phyloP scores from a whole-genome alignment of 495 filamentous ascomycete species.

The Hypoxylon lienhwacheense region DNA sequence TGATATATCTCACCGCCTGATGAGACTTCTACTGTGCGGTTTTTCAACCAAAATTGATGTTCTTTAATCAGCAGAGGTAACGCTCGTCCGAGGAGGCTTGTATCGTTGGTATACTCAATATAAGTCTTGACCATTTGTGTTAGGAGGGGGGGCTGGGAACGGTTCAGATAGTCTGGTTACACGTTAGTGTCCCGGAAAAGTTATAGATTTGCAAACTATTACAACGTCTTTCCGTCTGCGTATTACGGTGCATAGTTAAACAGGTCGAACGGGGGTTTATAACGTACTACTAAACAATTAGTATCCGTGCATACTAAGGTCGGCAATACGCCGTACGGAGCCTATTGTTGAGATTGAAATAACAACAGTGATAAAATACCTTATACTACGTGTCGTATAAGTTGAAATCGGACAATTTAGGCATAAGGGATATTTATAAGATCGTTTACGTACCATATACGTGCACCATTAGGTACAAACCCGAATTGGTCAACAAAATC shows the following conservation, averaged over 20 bases:
- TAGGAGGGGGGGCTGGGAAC: slow-evolving; percentile 54
- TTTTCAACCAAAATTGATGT: slow-evolving; percentile 50
- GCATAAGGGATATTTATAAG: too few relatives aligned
- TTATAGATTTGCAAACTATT: background rate
- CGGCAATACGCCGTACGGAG: too few relatives aligned
- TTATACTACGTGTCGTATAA: too few relatives aligned
- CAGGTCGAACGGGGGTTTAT: background rate
- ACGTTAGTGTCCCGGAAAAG: background rate
- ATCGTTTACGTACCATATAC: slow-evolving; percentile 42
- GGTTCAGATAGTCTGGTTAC: slow-evolving; percentile 48
- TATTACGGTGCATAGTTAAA: too few relatives aligned
- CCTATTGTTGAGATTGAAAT: too few relatives aligned
- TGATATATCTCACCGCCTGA: slow-evolving; percentile 41
- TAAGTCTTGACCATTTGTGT: slow-evolving; percentile 53
- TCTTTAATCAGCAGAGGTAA: slow-evolving; percentile 53
- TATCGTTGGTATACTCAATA: slow-evolving; percentile 54
- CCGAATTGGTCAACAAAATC: slow-evolving; percentile 54
- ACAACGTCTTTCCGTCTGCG: background rate
- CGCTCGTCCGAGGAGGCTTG: slow-evolving; percentile 48
- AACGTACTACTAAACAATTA: slow-evolving; percentile 20
- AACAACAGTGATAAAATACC: too few relatives aligned
- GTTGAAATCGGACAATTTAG: too few relatives aligned
- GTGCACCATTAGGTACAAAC: slow-evolving; percentile 54
- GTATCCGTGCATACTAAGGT: background rate
- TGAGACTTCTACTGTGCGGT: slow-evolving; percentile 45